A percentile compares a stretch with the other conserved stretches of the same genome.
Evolutionary conservation across 2,329 filamentous ascomycete species (phyloP).

Genomic region (Aspergillus ruber): DNA sequence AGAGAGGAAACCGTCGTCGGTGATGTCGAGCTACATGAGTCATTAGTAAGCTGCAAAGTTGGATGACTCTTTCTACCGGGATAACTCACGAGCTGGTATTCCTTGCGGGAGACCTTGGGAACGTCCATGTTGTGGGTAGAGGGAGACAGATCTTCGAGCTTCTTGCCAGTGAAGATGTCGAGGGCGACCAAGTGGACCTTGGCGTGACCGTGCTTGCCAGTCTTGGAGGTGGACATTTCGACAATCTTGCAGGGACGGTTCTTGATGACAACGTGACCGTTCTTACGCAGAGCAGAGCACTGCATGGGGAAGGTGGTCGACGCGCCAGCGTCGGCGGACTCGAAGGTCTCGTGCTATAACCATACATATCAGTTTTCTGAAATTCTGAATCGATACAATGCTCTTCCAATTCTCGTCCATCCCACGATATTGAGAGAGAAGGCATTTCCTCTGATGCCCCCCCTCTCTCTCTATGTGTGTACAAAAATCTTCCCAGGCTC

Average conservation of each 20-base stretch:
- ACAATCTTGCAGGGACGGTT: constrained; percentile 99
- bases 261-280: constrained; percentile 98
- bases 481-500: not conserved
- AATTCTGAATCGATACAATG: no score
- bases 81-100: constrained; percentile 84
- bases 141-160: constrained; percentile 97
- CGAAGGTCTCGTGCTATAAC: constrained; percentile 55
- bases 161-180: constrained; percentile 99
- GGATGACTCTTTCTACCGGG: not conserved
- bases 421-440: not conserved
- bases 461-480: constrained; percentile 6
- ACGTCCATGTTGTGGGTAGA: constrained; percentile 88
- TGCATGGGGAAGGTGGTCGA: constrained; percentile 95
- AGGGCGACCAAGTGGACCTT: constrained; percentile 98
- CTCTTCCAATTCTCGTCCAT: not conserved
- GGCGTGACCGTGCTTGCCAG: constrained; percentile 99
- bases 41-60: not conserved
- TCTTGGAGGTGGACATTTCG: constrained; percentile 99
- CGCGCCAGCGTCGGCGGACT: constrained; percentile 91
- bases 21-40: constrained; percentile 70
- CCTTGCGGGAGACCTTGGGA: constrained; percentile 81
- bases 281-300: constrained; percentile 99
- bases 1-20: constrained; percentile 89
- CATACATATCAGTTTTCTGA: not conserved
- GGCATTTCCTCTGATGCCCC: not conserved